Evolutionary conservation across 164 flowering plant species (phyloP).

Genomic region (Stephania cephalantha): DNA sequence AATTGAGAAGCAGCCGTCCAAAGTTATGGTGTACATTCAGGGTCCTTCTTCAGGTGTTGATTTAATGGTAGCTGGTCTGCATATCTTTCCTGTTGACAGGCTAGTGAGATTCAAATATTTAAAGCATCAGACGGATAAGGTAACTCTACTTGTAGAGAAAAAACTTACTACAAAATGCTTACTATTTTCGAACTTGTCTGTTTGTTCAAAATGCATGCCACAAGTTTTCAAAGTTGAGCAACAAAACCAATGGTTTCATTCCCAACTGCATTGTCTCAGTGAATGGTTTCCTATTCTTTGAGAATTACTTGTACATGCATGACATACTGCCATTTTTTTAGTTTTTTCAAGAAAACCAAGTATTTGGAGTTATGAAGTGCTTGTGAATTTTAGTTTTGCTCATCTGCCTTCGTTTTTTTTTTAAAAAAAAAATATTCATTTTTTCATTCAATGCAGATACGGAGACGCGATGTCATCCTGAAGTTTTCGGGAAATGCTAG

Average conservation of each 20-base stretch:
- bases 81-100: slow-evolving; percentile 81
- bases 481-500: slow-evolving; percentile 48
- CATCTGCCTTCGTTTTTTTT: not conserved
- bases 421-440: too few relatives aligned
- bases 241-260: too few relatives aligned
- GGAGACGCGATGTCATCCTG: slow-evolving; percentile 78
- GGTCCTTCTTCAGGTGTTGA: slow-evolving; percentile 84
- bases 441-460: slow-evolving; percentile 42
- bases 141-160: slow-evolving; percentile 13
- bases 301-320: too few relatives aligned
- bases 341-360: not conserved
- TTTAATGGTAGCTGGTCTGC: slow-evolving; percentile 87
- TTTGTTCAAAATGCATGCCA: not conserved
- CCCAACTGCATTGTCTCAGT: too few relatives aligned
- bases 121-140: slow-evolving; percentile 66
- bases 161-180: not conserved
- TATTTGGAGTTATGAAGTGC: not conserved
- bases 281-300: too few relatives aligned
- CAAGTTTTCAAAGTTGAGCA: not conserved
- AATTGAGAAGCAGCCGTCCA: slow-evolving; percentile 78
- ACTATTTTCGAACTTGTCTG: not conserved
- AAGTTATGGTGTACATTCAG: slow-evolving; percentile 81
- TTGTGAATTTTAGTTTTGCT: too few relatives aligned
- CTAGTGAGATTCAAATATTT: slow-evolving; percentile 55
- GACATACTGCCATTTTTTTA: not conserved